Evolutionary conservation across 2,329 filamentous ascomycete genomes (phyloP).

Genomic region (Diaporthe aspalathi): DNA sequence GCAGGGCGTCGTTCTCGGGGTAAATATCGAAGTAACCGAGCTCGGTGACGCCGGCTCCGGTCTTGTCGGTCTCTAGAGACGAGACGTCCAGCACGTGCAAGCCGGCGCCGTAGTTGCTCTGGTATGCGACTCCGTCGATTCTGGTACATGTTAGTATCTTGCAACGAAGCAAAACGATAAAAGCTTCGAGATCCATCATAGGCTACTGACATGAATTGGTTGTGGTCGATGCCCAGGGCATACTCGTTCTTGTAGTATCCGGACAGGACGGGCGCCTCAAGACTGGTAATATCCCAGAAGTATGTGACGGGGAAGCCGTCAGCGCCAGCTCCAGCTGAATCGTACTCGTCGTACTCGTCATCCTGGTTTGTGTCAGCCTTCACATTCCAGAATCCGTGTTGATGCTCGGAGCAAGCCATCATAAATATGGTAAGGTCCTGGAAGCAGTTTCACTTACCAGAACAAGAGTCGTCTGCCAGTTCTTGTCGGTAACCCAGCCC

Average conservation of each 20-base stretch:
- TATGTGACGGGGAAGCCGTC: constrained; percentile 60
- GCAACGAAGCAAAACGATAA: too few relatives aligned
- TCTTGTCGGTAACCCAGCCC: constrained; percentile 61
- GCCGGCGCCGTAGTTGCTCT: constrained; percentile 60
- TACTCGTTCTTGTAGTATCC: constrained; percentile 53
- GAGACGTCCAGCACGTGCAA: constrained; percentile 51
- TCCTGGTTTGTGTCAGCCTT: not conserved
- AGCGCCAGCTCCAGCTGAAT: constrained; percentile 53
- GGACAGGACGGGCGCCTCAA: constrained; percentile 55
- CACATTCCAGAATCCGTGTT: not conserved
- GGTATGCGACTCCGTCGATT: constrained; percentile 54
- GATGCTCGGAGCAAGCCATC: not conserved
- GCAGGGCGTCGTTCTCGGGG: constrained; percentile 58
- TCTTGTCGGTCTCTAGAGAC: constrained; percentile 48
- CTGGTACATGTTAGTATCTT: not conserved
- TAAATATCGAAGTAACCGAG: constrained; percentile 60
- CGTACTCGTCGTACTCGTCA: constrained; percentile 58
- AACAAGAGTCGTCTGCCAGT: constrained; percentile 58
- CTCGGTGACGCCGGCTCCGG: constrained; percentile 55
- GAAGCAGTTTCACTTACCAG: constrained; percentile 43
- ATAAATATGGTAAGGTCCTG: not conserved
- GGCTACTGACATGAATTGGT: constrained; percentile 52
- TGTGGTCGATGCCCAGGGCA: constrained; percentile 56
- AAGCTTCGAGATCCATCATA: too few relatives aligned
- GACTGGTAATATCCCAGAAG: constrained; percentile 59